These are phyloP conservation scores for Thielaviopsis punctulata DNA, from an alignment of 2,329 filamentous ascomycete species.

Conservation along the genomic window DNA sequence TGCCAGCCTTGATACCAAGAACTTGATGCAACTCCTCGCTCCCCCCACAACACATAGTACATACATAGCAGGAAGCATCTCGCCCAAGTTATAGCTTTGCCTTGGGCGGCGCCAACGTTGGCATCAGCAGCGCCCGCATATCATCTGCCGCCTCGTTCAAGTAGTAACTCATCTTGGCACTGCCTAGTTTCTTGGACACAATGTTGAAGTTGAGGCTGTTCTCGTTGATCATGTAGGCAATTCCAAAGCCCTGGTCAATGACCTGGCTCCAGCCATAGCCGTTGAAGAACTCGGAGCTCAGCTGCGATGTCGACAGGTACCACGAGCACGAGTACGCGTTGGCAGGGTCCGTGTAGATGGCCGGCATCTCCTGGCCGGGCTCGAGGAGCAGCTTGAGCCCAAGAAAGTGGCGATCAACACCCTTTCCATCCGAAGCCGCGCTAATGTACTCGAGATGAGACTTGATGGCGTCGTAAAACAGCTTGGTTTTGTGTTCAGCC, in stretches of 20 bases:
- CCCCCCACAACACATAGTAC: no score
- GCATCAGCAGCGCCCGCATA: conserved; percentile 69
- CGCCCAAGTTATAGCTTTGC: conserved; percentile 54
- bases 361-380: conserved; percentile 63
- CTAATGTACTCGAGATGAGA: conserved; percentile 81
- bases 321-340: conserved; percentile 71
- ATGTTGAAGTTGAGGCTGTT: conserved; percentile 98
- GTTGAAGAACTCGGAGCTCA: conserved; percentile 95
- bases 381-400: conserved; percentile 81
- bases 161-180: conserved; percentile 88
- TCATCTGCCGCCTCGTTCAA: conserved; percentile 86
- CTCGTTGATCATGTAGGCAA: conserved; percentile 99
- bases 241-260: conserved; percentile 86
- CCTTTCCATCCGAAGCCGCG: conserved; percentile 78
- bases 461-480: conserved; percentile 68
- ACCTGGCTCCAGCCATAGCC: conserved; percentile 99
- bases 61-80: no score
- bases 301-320: conserved; percentile 77
- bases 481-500: conserved; percentile 47
- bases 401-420: conserved; percentile 92
- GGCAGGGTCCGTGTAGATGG: conserved; percentile 74
- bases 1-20: background rate
- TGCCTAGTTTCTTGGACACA: conserved; percentile 81
- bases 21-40: background rate
- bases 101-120: conserved; percentile 64